phyloP scores from a whole-genome alignment of 768 basidiomycete species.

The Favolaschia claudopus region DNA sequence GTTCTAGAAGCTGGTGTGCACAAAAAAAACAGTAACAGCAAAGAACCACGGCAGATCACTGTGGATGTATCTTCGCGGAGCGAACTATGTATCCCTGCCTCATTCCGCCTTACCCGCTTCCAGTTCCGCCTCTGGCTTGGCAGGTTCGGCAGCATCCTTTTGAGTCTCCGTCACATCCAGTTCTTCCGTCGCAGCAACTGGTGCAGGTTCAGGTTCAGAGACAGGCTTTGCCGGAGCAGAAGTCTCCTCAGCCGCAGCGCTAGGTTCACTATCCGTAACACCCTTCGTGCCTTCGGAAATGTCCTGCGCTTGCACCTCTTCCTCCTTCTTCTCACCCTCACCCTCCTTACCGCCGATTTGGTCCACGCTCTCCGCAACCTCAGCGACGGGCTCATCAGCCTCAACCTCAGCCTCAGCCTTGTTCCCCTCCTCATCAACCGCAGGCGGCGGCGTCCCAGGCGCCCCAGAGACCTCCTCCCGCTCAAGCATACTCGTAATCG shows the following conservation, averaged over 20 bases:
- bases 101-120: too few relatives aligned
- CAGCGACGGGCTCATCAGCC: too few relatives aligned
- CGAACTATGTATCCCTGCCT: too few relatives aligned
- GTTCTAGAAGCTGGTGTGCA: too few relatives aligned
- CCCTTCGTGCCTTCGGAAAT: background rate
- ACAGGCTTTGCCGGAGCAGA: background rate
- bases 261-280: background rate
- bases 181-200: background rate
- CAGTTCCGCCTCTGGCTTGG: too few relatives aligned
- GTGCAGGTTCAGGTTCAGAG: background rate
- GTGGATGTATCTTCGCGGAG: too few relatives aligned
- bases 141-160: conserved; percentile 6
- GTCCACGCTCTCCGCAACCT: too few relatives aligned
- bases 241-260: background rate
- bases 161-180: conserved; percentile 4
- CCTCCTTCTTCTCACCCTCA: background rate
- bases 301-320: background rate
- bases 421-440: background rate
- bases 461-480: conserved; percentile 2
- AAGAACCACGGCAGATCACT: too few relatives aligned
- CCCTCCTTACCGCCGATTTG: too few relatives aligned
- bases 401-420: background rate
- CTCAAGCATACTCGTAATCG: background rate
- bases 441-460: conserved; percentile 18
- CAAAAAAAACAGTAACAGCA: too few relatives aligned